Conservation (phyloP, 2,329 filamentous ascomycete genomes). For the Sordariomycetes sp. region DNA sequence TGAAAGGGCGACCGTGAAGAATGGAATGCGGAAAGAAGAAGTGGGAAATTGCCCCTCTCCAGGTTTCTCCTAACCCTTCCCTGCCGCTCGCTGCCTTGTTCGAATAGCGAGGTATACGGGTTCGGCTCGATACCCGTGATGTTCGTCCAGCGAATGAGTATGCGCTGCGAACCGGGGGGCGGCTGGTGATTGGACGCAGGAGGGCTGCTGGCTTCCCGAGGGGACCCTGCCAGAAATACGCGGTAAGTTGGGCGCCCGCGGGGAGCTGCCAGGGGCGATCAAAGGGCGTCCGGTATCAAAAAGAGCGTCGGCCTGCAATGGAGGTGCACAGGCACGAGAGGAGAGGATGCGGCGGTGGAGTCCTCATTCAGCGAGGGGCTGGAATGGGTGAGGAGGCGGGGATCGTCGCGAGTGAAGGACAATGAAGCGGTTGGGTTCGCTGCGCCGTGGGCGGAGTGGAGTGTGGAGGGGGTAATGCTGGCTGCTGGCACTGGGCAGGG, state of each 20-base stretch:
- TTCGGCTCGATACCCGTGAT: conserved; percentile 4
- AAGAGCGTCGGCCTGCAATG: not conserved
- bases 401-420: not conserved
- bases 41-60: not conserved
- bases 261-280: not conserved
- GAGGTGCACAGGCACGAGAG: not conserved
- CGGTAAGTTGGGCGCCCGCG: not conserved
- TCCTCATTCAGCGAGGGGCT: not conserved
- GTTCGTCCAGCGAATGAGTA: conserved; percentile 4
- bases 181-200: conserved; percentile 2
- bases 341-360: not conserved
- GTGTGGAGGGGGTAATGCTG: not conserved
- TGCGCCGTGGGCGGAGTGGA: not conserved
- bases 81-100: not conserved
- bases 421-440: not conserved
- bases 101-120: not conserved
- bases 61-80: not conserved
- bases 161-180: not conserved
- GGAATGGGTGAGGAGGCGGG: not conserved
- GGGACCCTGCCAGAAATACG: not conserved
- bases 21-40: not conserved
- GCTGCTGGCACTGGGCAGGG: not conserved
- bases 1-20: not conserved
- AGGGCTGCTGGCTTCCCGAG: not conserved
- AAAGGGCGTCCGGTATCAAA: not conserved